phyloP scores from a whole-genome alignment of 495 filamentous ascomycete genomes.

The Xylaria scruposa region DNA sequence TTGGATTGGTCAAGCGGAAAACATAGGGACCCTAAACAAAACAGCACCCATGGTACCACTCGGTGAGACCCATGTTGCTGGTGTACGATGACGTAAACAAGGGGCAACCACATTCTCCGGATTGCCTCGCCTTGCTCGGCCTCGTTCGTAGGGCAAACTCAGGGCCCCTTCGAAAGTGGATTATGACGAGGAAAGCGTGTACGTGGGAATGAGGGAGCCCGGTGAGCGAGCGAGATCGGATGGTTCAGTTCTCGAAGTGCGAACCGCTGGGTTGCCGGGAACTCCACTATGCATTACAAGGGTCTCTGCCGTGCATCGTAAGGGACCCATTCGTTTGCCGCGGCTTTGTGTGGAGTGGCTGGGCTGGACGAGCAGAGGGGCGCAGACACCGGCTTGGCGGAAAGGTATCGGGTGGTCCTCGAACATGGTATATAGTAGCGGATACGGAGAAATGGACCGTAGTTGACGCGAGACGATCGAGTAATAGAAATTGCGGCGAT shows the following conservation, averaged over 20 bases:
- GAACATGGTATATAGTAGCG: not conserved
- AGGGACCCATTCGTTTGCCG: conserved; percentile 23
- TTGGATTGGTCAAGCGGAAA: conserved; percentile 29
- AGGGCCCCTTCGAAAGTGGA: not conserved
- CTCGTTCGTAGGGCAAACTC: not conserved
- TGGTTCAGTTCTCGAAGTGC: conserved; percentile 1
- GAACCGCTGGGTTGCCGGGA: not conserved
- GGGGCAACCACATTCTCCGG: not conserved
- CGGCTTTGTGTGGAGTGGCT: conserved; percentile 2
- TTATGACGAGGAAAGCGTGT: not conserved
- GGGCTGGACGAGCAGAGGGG: not conserved
- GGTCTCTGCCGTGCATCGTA: conserved; percentile 3
- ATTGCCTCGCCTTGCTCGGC: not conserved
- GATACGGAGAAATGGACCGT: conserved; percentile 8
- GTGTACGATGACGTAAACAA: conserved; percentile 1
- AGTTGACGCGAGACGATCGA: conserved; percentile 34
- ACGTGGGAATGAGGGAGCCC: conserved; percentile 16
- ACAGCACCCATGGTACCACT: not conserved
- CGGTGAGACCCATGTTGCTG: conserved; percentile 14
- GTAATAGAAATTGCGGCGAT: conserved; percentile 41
- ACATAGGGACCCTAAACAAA: not conserved
- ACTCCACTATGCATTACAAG: not conserved
- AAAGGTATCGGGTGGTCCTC: not conserved
- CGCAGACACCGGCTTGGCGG: conserved; percentile 18
- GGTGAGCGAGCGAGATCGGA: conserved; percentile 40